Conservation (phyloP, 306 rosid genomes). For the Cajanus cajan region DNA sequence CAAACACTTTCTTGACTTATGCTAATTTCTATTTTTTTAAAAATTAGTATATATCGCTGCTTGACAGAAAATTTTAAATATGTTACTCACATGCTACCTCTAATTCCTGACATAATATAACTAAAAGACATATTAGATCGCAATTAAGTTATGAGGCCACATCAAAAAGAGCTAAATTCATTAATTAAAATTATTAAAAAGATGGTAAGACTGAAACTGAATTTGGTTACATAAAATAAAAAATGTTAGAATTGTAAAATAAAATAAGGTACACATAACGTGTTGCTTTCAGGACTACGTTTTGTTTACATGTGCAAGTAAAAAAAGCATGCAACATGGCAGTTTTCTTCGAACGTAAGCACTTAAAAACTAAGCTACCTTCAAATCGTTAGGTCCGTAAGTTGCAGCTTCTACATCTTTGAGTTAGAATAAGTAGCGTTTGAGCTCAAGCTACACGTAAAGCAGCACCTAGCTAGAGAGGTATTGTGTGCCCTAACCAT, state of each 20-base stretch:
- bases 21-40: no score
- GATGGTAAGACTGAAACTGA: neutral
- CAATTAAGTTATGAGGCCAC: no score
- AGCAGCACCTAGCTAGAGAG: neutral
- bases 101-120: no score
- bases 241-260: neutral
- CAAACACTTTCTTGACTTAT: neutral
- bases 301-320: constrained; percentile 13
- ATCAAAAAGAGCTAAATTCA: no score
- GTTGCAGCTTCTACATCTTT: constrained; percentile 55
- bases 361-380: constrained; percentile 59
- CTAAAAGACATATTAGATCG: no score
- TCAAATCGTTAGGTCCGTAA: constrained; percentile 60
- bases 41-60: no score
- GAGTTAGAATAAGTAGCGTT: constrained; percentile 4
- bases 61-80: no score
- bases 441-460: neutral
- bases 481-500: neutral
- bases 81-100: no score
- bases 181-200: no score
- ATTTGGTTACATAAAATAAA: neutral
- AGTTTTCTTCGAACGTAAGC: constrained; percentile 54
- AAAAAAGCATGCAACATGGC: constrained; percentile 1
- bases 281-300: constrained; percentile 33
- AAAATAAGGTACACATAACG: neutral